phyloP scores from a whole-genome alignment of 2,329 filamentous ascomycete species.

The Sarocladiaceae sp. region DNA sequence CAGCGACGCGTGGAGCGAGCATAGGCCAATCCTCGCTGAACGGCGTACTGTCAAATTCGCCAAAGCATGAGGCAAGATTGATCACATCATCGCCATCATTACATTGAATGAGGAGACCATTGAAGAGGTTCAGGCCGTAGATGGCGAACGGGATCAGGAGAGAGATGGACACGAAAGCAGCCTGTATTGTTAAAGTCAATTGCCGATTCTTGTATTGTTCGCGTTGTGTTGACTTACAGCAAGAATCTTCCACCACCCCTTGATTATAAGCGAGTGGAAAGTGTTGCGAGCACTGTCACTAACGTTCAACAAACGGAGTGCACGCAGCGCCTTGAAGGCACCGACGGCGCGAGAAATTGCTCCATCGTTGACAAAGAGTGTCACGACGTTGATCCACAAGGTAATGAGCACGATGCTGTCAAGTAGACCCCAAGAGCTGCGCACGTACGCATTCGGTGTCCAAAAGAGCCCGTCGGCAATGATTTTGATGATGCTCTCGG shows the following conservation, averaged over 20 bases:
- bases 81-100: conserved; percentile 58
- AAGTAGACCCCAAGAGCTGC: conserved; percentile 95
- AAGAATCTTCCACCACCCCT: conserved; percentile 90
- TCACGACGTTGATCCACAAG: conserved; percentile 90
- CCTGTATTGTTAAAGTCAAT: conserved; percentile 33
- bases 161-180: conserved; percentile 90
- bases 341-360: conserved; percentile 86
- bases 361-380: conserved; percentile 75
- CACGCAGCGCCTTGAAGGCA: conserved; percentile 93
- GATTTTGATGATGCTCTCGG: conserved; percentile 86
- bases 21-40: conserved; percentile 74
- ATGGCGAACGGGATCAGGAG: conserved; percentile 95
- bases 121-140: conserved; percentile 91
- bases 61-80: conserved; percentile 70
- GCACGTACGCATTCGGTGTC: conserved; percentile 95
- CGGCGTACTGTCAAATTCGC: conserved; percentile 73
- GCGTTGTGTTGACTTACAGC: conserved; percentile 54
- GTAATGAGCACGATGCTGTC: conserved; percentile 89
- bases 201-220: not conserved
- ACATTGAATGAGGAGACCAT: conserved; percentile 72
- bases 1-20: conserved; percentile 73
- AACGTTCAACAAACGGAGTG: conserved; percentile 86
- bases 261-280: conserved; percentile 92
- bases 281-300: conserved; percentile 94
- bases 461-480: conserved; percentile 94